Base-by-base conservation (phyloP, 2,329 filamentous ascomycete species). In the Diaporthe nobilis region DNA sequence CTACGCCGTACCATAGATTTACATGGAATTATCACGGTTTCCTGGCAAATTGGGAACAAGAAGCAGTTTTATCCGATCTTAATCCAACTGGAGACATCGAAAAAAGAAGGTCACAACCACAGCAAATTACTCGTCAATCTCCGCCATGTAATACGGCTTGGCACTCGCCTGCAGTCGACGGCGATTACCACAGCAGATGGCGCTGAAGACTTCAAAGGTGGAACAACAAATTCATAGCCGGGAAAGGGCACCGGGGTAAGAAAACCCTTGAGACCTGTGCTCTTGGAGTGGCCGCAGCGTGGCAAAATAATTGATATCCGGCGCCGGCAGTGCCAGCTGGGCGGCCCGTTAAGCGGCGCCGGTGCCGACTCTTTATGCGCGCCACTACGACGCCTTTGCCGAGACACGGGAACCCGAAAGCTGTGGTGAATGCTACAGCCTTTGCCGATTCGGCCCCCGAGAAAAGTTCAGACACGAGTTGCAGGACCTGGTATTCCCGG, bases 381-480 rank as follows among this genome's bases (percentile, higher is more conserved):
- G 28, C 42, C 61, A 67, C 44, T 51, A 49, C 47, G 47, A 25
- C 47, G 47, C 37, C 17, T n/a, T 70, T 70, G 65, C 49, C 65
- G 49, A 31, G 65, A 17, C 65, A 25, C 65, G 47, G 31, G 20
- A 39, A 68, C 22, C 31, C 47, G 65, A 39, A 4, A 37, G 47
- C 20, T 25, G 15, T 20, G 47, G 47, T 20, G 2, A n/a, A 3
- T 34, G 9, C 4, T 12, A 13, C 28, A 49, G 28, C 17, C 61
- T 34, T 31, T 37, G 63, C 63, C 47, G 63, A 39, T 10, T 1
- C 20, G 61, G 44, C 8, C 28, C 44, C 61, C 17, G 31, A 68
- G 28, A 17, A 39, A 22, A n/a, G 28, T 13, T 31, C 39, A 17
- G 34, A 49, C 42, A 49, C 44, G 10, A 34, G 28, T 34, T 67